Conservation (phyloP, 345 rosid genomes). For the Sonneratia caseolaris region DNA sequence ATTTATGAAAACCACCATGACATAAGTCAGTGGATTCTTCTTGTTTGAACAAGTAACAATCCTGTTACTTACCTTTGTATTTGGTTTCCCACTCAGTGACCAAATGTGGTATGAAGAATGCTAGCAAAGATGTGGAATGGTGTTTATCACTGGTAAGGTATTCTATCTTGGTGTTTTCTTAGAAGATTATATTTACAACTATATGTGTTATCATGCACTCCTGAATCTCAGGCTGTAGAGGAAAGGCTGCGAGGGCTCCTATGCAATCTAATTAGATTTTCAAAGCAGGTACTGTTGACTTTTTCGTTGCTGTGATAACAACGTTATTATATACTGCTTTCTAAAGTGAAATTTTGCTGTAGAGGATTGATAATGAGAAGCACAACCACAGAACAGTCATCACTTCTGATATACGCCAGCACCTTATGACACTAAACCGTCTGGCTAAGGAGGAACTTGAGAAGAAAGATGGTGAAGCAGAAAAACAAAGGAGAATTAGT, state of each 20-base stretch:
- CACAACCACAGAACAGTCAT: constrained; percentile 52
- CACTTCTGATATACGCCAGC: constrained; percentile 68
- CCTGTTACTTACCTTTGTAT: constrained; percentile 8
- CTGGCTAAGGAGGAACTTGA: constrained; percentile 78
- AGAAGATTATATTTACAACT: neutral
- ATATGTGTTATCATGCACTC: constrained; percentile 12
- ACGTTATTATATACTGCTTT: constrained; percentile 14
- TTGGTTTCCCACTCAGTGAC: constrained; percentile 50
- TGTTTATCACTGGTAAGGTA: constrained; percentile 84
- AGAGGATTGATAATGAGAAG: constrained; percentile 86
- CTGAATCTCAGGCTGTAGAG: constrained; percentile 60
- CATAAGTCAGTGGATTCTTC: neutral
- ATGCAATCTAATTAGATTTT: constrained; percentile 60
- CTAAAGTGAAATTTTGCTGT: constrained; percentile 14
- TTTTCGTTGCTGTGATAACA: constrained; percentile 8
- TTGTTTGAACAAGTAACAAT: neutral
- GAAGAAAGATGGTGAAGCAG: constrained; percentile 78
- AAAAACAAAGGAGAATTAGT: constrained; percentile 63
- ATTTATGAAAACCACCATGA: neutral
- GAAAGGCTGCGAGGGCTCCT: constrained; percentile 85
- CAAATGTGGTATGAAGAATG: constrained; percentile 61
- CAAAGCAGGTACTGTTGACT: constrained; percentile 62
- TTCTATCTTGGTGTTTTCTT: constrained; percentile 15
- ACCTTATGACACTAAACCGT: constrained; percentile 59
- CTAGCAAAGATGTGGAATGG: constrained; percentile 75